Evolutionary conservation across 768 basidiomycete genomes (phyloP), one percentile per base, ranked within the genome.

Genomic region (Suillus lakei): DNA sequence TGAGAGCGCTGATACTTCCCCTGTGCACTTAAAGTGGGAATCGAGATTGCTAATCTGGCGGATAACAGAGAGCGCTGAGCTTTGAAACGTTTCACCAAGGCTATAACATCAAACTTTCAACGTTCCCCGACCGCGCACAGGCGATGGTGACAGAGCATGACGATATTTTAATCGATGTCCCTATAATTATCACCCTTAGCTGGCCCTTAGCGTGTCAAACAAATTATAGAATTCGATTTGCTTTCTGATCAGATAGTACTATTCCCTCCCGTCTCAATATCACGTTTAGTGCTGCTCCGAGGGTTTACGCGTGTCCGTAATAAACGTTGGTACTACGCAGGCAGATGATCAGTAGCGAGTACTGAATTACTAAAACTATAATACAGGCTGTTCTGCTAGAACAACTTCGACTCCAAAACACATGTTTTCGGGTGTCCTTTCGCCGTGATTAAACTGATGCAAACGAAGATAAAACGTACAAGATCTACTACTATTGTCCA

Each of bases 341-440:
- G 39, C 13, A 15, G 39, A 4, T 15, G n/a, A n/a, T 51, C 50
- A 30, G 30, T 10, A 12, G 10, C 4, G 50, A 51, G 28, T 51
- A 21, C 51, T 53, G 5, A 32, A 53, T 53, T 53, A 53, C 51
- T 53, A 32, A 53, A 53, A 53, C 51, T 5, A 30, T 53, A 21
- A 3, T 30, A 6, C 53, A 32, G 32, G 21, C 28, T 54, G 12
- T 54, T 12, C 6, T 54, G 12, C 21, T 54, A 54, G 53, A 54
- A 54, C 56, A 21, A 39, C 58, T 59, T 59, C 58, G 39, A 41
- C 39, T 59, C 58, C 58, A 59, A 59, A 12, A 39, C 58, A 59
- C 58, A 59, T 21, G 58, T 41, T 41, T 26, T 23, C 28, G 26
- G 56, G 56, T 23, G 34, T 39, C 7, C 15, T 16, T 9, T 36